Conservation (phyloP, 2,329 filamentous ascomycete species). For the Emmonsiellopsis sp. region DNA sequence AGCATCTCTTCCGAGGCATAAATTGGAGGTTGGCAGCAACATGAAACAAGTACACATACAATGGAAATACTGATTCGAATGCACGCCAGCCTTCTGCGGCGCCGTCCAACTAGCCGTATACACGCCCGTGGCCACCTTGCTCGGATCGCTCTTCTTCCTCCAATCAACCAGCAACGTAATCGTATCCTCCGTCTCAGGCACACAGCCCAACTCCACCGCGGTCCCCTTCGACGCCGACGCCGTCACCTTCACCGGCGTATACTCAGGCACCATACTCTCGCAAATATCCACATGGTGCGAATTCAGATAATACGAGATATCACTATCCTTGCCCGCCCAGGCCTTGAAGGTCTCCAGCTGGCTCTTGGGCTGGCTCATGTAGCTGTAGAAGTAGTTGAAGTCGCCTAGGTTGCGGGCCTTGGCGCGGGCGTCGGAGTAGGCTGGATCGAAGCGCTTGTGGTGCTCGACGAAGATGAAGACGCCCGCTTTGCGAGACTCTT, state of each 20-base stretch:
- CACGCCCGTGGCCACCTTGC: constrained; percentile 71
- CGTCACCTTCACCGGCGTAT: constrained; percentile 65
- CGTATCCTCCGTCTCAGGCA: constrained; percentile 76
- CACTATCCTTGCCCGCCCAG: constrained; percentile 84
- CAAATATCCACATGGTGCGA: constrained; percentile 88
- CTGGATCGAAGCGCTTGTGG: constrained; percentile 92
- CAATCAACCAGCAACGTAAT: constrained; percentile 87
- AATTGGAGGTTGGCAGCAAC: too few relatives aligned
- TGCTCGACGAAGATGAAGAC: constrained; percentile 93
- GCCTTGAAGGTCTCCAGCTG: constrained; percentile 92
- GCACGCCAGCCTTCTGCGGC: constrained; percentile 85
- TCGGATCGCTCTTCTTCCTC: constrained; percentile 61
- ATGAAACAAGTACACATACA: constrained; percentile 33
- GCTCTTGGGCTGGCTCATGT: constrained; percentile 89
- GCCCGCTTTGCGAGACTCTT: constrained; percentile 60
- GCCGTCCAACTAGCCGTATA: constrained; percentile 95
- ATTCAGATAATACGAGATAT: constrained; percentile 95
- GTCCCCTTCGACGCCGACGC: constrained; percentile 75
- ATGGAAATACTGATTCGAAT: constrained; percentile 95
- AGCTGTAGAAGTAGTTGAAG: constrained; percentile 97
- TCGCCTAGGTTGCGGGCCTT: constrained; percentile 70
- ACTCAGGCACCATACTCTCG: constrained; percentile 83
- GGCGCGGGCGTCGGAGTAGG: constrained; percentile 78
- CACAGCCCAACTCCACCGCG: constrained; percentile 69
- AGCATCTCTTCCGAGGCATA: background rate